These are phyloP conservation scores for Raphanus sativus DNA, from an alignment of 345 rosid genomes.

Conservation along the genomic window DNA sequence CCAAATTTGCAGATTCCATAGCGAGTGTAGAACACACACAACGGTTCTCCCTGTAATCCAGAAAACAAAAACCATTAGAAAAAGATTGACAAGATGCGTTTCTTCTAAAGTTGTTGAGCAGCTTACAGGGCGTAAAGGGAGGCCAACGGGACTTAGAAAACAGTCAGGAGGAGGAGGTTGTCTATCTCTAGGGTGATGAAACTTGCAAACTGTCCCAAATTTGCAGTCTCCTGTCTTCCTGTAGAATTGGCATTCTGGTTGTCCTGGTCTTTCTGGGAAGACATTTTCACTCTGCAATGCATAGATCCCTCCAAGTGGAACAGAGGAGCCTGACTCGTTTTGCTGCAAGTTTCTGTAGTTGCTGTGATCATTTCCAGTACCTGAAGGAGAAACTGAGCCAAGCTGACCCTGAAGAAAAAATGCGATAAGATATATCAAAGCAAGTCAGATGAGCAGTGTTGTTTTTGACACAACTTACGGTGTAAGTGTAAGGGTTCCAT, in stretches of 20 bases:
- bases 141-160: constrained; percentile 79
- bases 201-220: constrained; percentile 93
- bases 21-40: constrained; percentile 90
- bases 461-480: constrained; percentile 50
- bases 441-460: not conserved
- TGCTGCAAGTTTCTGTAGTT: constrained; percentile 61
- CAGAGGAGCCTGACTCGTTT: constrained; percentile 62
- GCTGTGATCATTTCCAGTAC: constrained; percentile 58
- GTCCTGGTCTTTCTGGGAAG: constrained; percentile 97
- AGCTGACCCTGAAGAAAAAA: constrained; percentile 62
- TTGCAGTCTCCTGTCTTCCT: constrained; percentile 98
- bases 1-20: constrained; percentile 99
- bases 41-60: constrained; percentile 81
- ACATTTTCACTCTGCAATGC: constrained; percentile 82
- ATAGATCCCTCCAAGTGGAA: constrained; percentile 65
- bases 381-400: constrained; percentile 84
- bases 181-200: constrained; percentile 97
- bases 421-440: no score
- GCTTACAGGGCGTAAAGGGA: constrained; percentile 93
- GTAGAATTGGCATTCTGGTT: constrained; percentile 93
- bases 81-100: not conserved
- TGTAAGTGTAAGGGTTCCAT: constrained; percentile 86
- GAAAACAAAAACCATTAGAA: not conserved
- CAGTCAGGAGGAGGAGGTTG: constrained; percentile 91
- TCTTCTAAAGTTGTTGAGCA: not conserved